A percentile compares a stretch with the other conserved stretches of the same genome.
phyloP scores from a whole-genome alignment of 805 yeast species.

The Saccharomycopsis synnaedendra region DNA sequence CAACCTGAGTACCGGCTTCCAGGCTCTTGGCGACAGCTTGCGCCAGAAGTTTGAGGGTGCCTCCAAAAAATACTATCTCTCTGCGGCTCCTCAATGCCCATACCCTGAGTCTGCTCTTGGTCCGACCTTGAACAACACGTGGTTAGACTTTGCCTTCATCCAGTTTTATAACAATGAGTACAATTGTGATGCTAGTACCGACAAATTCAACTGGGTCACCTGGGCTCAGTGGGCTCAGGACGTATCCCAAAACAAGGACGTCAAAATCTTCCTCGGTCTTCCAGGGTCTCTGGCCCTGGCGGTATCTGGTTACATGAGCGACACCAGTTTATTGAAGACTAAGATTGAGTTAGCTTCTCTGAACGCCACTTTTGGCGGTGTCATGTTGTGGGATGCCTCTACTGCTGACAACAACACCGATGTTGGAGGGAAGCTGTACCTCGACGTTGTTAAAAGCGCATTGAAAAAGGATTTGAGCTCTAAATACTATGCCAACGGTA shows the following conservation, averaged over 20 bases:
- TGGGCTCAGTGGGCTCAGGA: conserved; percentile 42
- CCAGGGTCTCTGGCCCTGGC: conserved; percentile 58
- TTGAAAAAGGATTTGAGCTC: conserved; percentile 15
- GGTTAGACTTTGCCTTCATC: conserved; percentile 48
- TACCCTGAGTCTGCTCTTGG: conserved; percentile 43
- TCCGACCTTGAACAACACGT: conserved; percentile 31
- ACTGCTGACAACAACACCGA: conserved; percentile 14
- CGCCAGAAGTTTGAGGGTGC: conserved; percentile 20
- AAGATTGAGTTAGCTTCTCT: conserved; percentile 12
- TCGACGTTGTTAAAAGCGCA: conserved; percentile 10
- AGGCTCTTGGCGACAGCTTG: conserved; percentile 30
- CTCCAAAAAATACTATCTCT: conserved; percentile 37
- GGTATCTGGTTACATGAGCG: conserved; percentile 47
- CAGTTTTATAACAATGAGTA: conserved; percentile 60
- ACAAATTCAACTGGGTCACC: conserved; percentile 37
- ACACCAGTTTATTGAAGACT: conserved; percentile 22
- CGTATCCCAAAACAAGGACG: conserved; percentile 53
- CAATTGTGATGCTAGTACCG: conserved; percentile 48
- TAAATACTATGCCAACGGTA: conserved; percentile 14
- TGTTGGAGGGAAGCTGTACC: conserved; percentile 4
- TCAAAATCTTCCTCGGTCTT: conserved; percentile 63
- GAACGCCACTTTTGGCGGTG: conserved; percentile 16
- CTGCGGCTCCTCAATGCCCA: conserved; percentile 64
- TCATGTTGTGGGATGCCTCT: conserved; percentile 14
- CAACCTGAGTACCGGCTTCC: conserved; percentile 36